Evolutionary conservation across 805 yeast species (phyloP).

Genomic region (Myxozyma neglecta): DNA sequence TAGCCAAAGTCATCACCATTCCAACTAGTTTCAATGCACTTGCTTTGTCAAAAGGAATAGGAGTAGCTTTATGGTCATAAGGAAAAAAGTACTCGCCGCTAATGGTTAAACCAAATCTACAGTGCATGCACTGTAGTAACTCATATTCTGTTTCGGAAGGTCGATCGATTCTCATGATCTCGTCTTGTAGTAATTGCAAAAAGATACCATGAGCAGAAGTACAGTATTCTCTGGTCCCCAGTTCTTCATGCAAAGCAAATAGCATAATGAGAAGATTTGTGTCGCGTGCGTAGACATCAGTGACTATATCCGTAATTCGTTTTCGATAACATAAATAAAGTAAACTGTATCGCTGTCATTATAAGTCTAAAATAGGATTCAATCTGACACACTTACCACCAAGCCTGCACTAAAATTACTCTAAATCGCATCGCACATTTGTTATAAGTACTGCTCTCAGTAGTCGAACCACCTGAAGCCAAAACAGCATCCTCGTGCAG

Average conservation of each 20-base stretch:
- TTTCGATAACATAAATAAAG: slow-evolving; percentile 44
- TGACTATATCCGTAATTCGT: slow-evolving; percentile 20
- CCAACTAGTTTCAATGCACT: slow-evolving; percentile 47
- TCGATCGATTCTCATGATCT: slow-evolving; percentile 48
- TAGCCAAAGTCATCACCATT: slow-evolving; percentile 57
- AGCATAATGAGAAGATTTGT: slow-evolving; percentile 48
- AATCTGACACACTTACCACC: slow-evolving; percentile 36
- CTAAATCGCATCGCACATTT: slow-evolving; percentile 35
- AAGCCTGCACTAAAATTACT: slow-evolving; percentile 39
- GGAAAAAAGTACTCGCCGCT: slow-evolving; percentile 59
- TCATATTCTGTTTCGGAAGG: slow-evolving; percentile 57
- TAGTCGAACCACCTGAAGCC: slow-evolving; percentile 34
- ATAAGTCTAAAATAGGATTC: neutral
- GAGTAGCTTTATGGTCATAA: slow-evolving; percentile 59
- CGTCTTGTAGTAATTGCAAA: slow-evolving; percentile 57
- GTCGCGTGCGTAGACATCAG: slow-evolving; percentile 16
- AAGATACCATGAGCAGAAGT: slow-evolving; percentile 62
- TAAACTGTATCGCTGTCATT: slow-evolving; percentile 3
- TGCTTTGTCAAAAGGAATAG: slow-evolving; percentile 44
- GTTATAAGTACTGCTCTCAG: slow-evolving; percentile 40
- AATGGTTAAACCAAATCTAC: slow-evolving; percentile 70
- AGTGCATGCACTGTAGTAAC: slow-evolving; percentile 71
- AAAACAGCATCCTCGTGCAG: slow-evolving; percentile 42
- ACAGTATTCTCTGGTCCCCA: slow-evolving; percentile 72
- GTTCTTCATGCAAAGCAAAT: slow-evolving; percentile 64